These are phyloP conservation scores for Lactifluus echinatus DNA, from an alignment of 768 basidiomycete genomes.

Conservation along the genomic window DNA sequence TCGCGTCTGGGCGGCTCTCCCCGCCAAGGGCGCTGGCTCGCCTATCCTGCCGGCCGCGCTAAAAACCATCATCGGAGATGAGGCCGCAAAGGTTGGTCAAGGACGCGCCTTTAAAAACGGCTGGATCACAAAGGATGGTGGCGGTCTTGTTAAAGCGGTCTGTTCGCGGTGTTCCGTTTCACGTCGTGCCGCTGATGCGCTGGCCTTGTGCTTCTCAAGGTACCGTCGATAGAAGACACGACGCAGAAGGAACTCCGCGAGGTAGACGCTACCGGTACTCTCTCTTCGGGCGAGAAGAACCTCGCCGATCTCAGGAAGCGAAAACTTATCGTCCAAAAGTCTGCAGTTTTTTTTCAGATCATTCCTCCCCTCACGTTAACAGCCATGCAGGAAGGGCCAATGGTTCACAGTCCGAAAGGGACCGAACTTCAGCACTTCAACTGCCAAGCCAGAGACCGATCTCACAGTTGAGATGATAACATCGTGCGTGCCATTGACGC, in stretches of 20 bases:
- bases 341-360: neutral
- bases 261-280: conserved; percentile 62
- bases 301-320: conserved; percentile 87
- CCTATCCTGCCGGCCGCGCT: conserved; percentile 62
- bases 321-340: conserved; percentile 83
- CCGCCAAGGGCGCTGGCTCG: conserved; percentile 55
- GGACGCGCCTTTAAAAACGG: conserved; percentile 93
- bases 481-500: conserved; percentile 49
- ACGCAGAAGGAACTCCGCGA: conserved; percentile 70
- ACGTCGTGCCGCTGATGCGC: conserved; percentile 12
- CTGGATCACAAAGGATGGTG: conserved; percentile 90
- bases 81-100: conserved; percentile 89
- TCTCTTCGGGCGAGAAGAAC: conserved; percentile 68
- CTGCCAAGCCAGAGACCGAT: conserved; percentile 91
- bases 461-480: conserved; percentile 91
- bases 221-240: conserved; percentile 54
- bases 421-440: conserved; percentile 77
- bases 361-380: neutral
- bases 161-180: conserved; percentile 28
- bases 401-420: conserved; percentile 92
- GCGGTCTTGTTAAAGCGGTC: conserved; percentile 79
- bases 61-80: conserved; percentile 72
- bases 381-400: conserved; percentile 69
- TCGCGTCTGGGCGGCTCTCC: conserved; percentile 83
- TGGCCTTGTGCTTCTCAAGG: conserved; percentile 33